Base-by-base conservation (phyloP, 2,329 filamentous ascomycete species). In the Tolypocladium sp. region DNA sequence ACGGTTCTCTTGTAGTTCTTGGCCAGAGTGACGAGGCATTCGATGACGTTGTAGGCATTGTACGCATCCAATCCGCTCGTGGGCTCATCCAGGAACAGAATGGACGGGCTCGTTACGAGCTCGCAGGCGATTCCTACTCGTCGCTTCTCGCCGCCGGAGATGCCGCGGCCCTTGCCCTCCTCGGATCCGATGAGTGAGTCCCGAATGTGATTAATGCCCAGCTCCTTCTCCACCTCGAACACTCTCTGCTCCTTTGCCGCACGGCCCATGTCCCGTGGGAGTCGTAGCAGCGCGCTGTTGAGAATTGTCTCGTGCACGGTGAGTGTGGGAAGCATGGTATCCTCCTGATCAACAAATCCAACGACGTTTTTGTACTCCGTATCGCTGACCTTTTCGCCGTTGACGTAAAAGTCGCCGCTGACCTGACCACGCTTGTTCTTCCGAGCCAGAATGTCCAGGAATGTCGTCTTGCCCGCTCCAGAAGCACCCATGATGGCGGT, bases 401-500 rank as follows among this genome's bases (percentile, higher is more conserved):
- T 97, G 68, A 99, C 86, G 68, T 88, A 94, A 68, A 97, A 96
- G 61, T 93, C 84, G 25, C 95, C 95, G 10, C 81, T 77, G 0
- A 89, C 84, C 2, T 80, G 73, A 44, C 94, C 95, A 40, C 92
- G 87, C 76, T 99, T 99, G 75, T 97, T 97, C 80, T 97, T 99
- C 63, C 92, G 87, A 10, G 94, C 94, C 54, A 99, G 79, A 60
- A 99, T 96, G 70, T 99, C 94, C 52, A 99, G 79, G 73, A 99
- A 97, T 0, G 92, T 96, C 0, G 94, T 99, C 76, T 99, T 99
- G 60, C 94, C 94, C 49, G 94, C 95, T 37, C 94, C 94, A 0
- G 94, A 99, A 9, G 94, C 93, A 59, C 94, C 94, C 93, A 99
- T 99, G 67, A 99, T 96, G 10, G 94, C 94, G 64, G 93, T 91